These are phyloP conservation scores for Xylariaceae sp. DNA, from an alignment of 2,329 filamentous ascomycete genomes.

Conservation along the genomic window DNA sequence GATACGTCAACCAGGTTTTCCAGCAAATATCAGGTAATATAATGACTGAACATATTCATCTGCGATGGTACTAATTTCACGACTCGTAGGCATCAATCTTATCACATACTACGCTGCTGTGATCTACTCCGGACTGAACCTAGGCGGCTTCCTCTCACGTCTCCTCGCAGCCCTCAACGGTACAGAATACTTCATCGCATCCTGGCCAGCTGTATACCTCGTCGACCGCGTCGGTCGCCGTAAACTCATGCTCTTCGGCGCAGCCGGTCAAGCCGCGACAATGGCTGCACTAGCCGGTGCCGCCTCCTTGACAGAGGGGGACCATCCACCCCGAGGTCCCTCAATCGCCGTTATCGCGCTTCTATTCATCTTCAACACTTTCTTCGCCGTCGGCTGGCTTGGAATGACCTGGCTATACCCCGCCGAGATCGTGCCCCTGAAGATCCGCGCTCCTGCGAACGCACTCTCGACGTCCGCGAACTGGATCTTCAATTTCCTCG, in stretches of 20 bases:
- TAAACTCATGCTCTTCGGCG: slow-evolving; percentile 66
- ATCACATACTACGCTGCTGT: slow-evolving; percentile 45
- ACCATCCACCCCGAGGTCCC: slow-evolving; percentile 22
- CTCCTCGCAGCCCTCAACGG: slow-evolving; percentile 51
- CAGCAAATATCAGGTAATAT: slow-evolving; percentile 41
- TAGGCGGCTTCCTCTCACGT: slow-evolving; percentile 50
- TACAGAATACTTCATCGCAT: slow-evolving; percentile 47
- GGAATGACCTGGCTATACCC: slow-evolving; percentile 56
- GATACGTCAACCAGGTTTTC: slow-evolving; percentile 54
- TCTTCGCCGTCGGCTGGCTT: slow-evolving; percentile 49
- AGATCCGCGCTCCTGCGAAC: slow-evolving; percentile 52
- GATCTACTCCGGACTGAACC: slow-evolving; percentile 47
- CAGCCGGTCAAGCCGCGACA: slow-evolving; percentile 55
- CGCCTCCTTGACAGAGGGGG: slow-evolving; percentile 28
- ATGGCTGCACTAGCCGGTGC: slow-evolving; percentile 58
- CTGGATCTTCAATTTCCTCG: slow-evolving; percentile 60
- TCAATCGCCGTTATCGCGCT: slow-evolving; percentile 35
- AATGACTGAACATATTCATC: too few relatives aligned
- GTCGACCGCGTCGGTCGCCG: slow-evolving; percentile 63
- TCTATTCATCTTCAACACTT: slow-evolving; percentile 49
- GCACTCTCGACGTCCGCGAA: slow-evolving; percentile 47
- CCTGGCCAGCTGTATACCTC: slow-evolving; percentile 56
- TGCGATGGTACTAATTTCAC: neutral
- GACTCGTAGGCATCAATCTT: slow-evolving; percentile 33
- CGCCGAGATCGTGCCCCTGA: slow-evolving; percentile 50